Evolutionary conservation across 345 rosid species (phyloP).

Genomic region (Reutealis trisperma): DNA sequence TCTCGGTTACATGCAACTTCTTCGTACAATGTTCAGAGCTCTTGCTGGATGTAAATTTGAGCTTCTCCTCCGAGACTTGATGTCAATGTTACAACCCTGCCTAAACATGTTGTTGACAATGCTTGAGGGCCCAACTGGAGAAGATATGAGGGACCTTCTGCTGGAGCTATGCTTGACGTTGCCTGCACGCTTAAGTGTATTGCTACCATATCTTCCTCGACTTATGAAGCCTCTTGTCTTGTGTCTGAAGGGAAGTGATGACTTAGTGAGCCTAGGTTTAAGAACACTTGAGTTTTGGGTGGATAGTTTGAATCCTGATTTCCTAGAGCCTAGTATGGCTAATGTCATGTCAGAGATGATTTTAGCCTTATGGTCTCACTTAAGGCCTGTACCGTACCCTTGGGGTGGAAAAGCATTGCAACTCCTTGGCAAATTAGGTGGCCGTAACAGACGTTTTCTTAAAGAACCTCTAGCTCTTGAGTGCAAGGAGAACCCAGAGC

Average conservation of each 20-base stretch:
- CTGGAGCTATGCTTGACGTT: constrained; percentile 89
- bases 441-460: constrained; percentile 93
- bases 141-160: constrained; percentile 88
- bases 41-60: constrained; percentile 95
- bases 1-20: constrained; percentile 91
- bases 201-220: constrained; percentile 87
- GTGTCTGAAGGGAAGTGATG: constrained; percentile 87
- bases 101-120: constrained; percentile 83
- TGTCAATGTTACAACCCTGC: constrained; percentile 90
- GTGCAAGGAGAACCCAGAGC: constrained; percentile 98
- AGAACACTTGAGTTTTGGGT: constrained; percentile 99
- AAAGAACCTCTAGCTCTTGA: constrained; percentile 97
- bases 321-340: constrained; percentile 96
- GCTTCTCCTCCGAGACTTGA: constrained; percentile 79
- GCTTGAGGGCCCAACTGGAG: constrained; percentile 97
- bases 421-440: constrained; percentile 97
- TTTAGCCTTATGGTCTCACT: constrained; percentile 95
- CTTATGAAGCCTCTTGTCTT: constrained; percentile 94
- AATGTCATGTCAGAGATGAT: constrained; percentile 96
- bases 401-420: constrained; percentile 95
- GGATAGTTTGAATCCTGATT: constrained; percentile 98
- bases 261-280: constrained; percentile 80
- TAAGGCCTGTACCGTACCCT: constrained; percentile 91
- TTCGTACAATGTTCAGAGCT: constrained; percentile 84
- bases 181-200: constrained; percentile 97